Base-by-base conservation (phyloP, 345 rosid genomes). In the Kandelia obovata region DNA sequence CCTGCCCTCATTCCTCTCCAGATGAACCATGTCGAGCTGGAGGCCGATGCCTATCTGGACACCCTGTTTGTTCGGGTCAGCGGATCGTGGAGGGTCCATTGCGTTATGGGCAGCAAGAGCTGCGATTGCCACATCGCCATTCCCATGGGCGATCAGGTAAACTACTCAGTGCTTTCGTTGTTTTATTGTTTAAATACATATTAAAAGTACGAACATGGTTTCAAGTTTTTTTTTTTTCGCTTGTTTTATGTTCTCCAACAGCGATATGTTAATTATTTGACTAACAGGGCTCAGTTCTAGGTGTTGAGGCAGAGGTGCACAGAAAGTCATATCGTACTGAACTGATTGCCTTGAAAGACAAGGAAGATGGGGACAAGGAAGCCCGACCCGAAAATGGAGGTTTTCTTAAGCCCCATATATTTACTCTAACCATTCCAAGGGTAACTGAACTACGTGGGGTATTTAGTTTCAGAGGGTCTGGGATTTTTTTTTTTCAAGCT, bases 281-380 rank as follows among this genome's bases (percentile, higher is more conserved):
- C 88, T 91, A 87, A 92, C 96, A 95, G 92, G 98, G 98, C 79
- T 88, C 96, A 65, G 82, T 95, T 85, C 91, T 90, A 87, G 94
- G 98, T 90, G 91, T 95, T 43, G 97, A 95, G 76, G 91, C 86
- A 63, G 92, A 83, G 75, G 79, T 83, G 76, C 82, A 85, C 71
- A 77, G 83, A 68, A 90, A 77, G 73, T 73, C 87, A 25, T 92
- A 88, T 75, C 75, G 72, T 23, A 87, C 94, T 9, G 86, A 82
- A 51, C 51, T 92, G 75, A 68, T 83, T 64, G 76, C 77, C 20
- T 43, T 77, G 7, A 77, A 80, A 27, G 87, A 88, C 46, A 77
- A 64, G 28, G 79, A 77, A 20, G 82, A 83, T 27, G 46, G 74
- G 58, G 85, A 85, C 37, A 86, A 83, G 67, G 77, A 75, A 23